A percentile compares a stretch with the other conserved stretches of the same genome.
phyloP scores from a whole-genome alignment of 2,329 filamentous ascomycete species.

The Clonostachys solani region DNA sequence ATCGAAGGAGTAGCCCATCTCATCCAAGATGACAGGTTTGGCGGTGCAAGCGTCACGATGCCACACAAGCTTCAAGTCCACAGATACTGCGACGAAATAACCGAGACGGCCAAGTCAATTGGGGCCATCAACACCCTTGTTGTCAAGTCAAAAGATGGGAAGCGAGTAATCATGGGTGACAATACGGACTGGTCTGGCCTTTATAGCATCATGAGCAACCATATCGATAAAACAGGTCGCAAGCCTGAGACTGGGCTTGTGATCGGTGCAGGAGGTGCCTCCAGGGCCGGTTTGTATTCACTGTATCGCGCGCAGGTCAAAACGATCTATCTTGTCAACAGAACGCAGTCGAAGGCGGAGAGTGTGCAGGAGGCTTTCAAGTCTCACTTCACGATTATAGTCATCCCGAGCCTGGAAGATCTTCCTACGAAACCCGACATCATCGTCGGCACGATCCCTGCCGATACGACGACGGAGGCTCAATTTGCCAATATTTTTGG shows the following conservation, averaged over 20 bases:
- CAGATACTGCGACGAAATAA: conserved; percentile 1
- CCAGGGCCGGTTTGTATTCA: background rate
- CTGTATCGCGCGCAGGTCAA: background rate
- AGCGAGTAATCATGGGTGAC: background rate
- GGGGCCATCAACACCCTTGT: conserved; percentile 1
- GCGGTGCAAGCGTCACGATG: conserved; percentile 2
- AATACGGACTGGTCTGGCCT: conserved; percentile 2
- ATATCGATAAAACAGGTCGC: background rate
- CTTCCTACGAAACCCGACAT: background rate
- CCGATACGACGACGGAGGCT: background rate
- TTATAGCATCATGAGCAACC: background rate
- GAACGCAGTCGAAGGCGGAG: background rate
- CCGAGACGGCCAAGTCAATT: background rate
- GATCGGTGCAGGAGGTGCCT: conserved; percentile 1
- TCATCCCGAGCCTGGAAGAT: background rate
- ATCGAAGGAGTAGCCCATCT: conserved; percentile 1
- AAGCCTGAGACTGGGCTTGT: background rate
- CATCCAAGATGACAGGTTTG: background rate
- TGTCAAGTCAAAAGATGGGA: background rate
- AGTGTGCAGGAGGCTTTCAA: background rate
- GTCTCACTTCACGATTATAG: background rate
- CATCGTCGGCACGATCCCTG: conserved; percentile 1
- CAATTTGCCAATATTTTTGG: background rate
- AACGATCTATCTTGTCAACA: background rate
- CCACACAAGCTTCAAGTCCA: conserved; percentile 2